Evolutionary conservation across 139 green algal genomes (phyloP), one percentile per base, ranked within the genome.

Genomic region (Pleodorina starrii): DNA sequence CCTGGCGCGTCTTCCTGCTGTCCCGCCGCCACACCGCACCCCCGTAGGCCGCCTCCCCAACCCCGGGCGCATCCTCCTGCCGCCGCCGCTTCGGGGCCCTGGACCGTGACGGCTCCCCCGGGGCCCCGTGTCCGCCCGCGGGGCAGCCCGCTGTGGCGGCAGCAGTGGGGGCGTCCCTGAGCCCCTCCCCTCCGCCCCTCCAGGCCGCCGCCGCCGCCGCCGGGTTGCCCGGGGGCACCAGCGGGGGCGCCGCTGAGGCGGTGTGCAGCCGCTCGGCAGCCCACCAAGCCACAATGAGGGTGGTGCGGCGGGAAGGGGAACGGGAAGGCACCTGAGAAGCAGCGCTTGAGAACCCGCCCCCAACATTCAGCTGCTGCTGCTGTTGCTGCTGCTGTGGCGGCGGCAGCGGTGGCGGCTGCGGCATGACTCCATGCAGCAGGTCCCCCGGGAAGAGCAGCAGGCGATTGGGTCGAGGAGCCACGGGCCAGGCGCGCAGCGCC

Each of bases 361-460:
- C n/a, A n/a, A n/a, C n/a, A n/a, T n/a, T n/a, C n/a, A n/a, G 5
- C 54, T 12, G 54, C 54, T 25, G 21, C 9, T 2, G 54, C 54
- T 66, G 54, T 66, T 21, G 54, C 29, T 9, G 54, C 54, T 12
- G 54, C 9, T 27, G 40, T 36, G 43, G 72, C 38, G 12, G 38
- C 38, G 25, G 72, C 27, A 35, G 42, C 72, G 32, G 38, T 11
- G 43, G 40, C 27, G 72, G 72, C 72, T 80, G 72, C 35, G 92
- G 92, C 83, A 94, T 60, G 68, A 94, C 92, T 43, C 92, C 92
- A 59, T 94, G 92, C 60, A 94, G 87, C 19, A 91, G 66, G 87
- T 89, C 73, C 35, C 92, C 92, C 38, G 84, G 72, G 77, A 91
- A 93, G 16, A 88, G 16, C 9, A 89, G 59, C 77, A 87, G 72